A percentile compares a stretch with the other conserved stretches of the same genome.
Evolutionary conservation across 2,329 filamentous ascomycete genomes (phyloP).

Genomic region (Dothideomycetes sp.): DNA sequence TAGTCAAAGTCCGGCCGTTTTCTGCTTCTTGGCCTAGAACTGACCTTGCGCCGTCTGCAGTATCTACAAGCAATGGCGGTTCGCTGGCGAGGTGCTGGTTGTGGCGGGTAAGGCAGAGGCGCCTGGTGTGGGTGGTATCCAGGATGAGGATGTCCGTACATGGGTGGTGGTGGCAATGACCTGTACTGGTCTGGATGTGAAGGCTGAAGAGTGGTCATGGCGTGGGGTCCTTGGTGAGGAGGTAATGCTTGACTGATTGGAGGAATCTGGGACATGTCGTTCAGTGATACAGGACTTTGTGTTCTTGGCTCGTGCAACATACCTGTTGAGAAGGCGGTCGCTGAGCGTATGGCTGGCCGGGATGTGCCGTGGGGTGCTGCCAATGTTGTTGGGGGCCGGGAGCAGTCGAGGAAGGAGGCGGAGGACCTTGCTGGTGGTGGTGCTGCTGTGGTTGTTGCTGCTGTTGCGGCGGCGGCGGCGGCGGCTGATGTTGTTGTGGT

Average conservation of each 20-base stretch:
- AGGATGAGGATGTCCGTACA: slow-evolving; percentile 34
- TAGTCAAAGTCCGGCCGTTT: background rate
- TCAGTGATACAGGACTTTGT: slow-evolving; percentile 9
- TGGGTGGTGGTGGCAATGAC: slow-evolving; percentile 35
- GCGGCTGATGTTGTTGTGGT: slow-evolving; percentile 14
- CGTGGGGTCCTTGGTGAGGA: slow-evolving; percentile 26
- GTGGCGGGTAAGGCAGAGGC: slow-evolving; percentile 33
- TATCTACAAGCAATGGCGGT: slow-evolving; percentile 54
- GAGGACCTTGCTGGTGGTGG: slow-evolving; percentile 13
- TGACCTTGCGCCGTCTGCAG: slow-evolving; percentile 50
- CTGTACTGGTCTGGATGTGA: slow-evolving; percentile 38
- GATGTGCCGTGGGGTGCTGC: slow-evolving; percentile 23
- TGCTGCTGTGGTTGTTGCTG: slow-evolving; percentile 10
- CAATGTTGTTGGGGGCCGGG: slow-evolving; percentile 13
- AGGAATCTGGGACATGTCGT: slow-evolving; percentile 23
- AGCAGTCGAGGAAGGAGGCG: slow-evolving; percentile 15
- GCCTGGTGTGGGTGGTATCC: slow-evolving; percentile 30
- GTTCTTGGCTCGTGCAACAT: slow-evolving; percentile 5
- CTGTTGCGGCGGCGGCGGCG: slow-evolving; percentile 10
- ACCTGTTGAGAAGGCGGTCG: slow-evolving; percentile 23
- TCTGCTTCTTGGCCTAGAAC: background rate
- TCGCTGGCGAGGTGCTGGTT: slow-evolving; percentile 49
- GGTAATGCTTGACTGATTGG: slow-evolving; percentile 26
- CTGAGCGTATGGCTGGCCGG: slow-evolving; percentile 26
- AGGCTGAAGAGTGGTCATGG: slow-evolving; percentile 39